Base-by-base conservation (phyloP, 2,329 filamentous ascomycete genomes). In the Pestalotiopsis sp. region DNA sequence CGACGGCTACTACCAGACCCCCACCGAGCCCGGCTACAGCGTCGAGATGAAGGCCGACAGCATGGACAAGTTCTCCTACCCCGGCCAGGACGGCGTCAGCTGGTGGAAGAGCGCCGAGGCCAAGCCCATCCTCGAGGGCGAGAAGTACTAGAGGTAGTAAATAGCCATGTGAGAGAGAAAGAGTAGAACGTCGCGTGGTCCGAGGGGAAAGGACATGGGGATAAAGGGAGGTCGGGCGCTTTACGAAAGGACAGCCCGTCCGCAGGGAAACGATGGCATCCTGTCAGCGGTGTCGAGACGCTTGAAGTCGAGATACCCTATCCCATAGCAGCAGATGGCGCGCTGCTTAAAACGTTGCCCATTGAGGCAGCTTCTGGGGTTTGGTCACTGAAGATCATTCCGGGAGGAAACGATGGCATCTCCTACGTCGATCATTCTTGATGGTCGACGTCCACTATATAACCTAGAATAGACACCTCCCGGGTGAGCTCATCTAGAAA, bases 1-100 rank as follows among this genome's bases (percentile, higher is more conserved):
- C 81, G 90, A 94, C 72, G 94, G 94, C 3, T 96, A 94, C 80
- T 97, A 97, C 81, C 91, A 92, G 72, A 97, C 94, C 1, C 94
- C 94, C 0, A 90, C 83, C 70, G 90, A 94, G 77, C 86, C 94
- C 0, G 94, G 94, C 0, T 97, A 97, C 80, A 94, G 92, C 76
- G 94, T 97, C 2, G 93, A 97, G 88, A 97, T 97, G 94, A 95
- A 93, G 87, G 81, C 89, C 3, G 92, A 90, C 72, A 96, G 92
- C 78, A 96, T 97, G 93, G 92, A 94, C 71, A 81, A 80, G 73
- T 97, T 86, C 77, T 86, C 87, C 63, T 97, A 89, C 78, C 94
- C 94, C 1, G 93, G 94, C 7, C 87, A 91, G 75, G 85, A 91
- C 70, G 91, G 91, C 3, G 90, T 92, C 72, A 92, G 93, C 76